Evolutionary conservation across 768 basidiomycete genomes (phyloP).

Genomic region (Hemileccinum impolitum): DNA sequence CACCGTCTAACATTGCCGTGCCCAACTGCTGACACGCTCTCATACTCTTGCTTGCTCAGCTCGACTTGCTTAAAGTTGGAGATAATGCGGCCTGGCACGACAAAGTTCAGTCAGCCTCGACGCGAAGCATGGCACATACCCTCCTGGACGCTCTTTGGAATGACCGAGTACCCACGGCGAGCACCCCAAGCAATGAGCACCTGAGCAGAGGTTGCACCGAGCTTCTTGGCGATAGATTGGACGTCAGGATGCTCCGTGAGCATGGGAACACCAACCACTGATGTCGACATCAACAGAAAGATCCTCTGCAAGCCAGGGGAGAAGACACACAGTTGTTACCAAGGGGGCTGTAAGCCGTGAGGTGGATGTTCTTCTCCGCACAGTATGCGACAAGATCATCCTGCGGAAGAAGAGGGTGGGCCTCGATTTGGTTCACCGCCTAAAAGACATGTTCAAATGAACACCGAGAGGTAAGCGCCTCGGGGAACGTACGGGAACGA

Average conservation of each 20-base stretch:
- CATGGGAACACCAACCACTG: conserved; percentile 59
- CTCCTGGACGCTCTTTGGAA: conserved; percentile 79
- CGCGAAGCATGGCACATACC: conserved; percentile 26
- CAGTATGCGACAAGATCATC: conserved; percentile 69
- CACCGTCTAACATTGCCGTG: conserved; percentile 35
- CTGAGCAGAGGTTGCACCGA: conserved; percentile 70
- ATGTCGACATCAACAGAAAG: neutral
- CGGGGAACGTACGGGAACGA: conserved; percentile 54
- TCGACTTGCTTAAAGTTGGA: conserved; percentile 78
- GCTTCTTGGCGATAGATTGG: conserved; percentile 56
- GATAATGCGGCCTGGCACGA: conserved; percentile 50
- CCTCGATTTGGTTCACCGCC: conserved; percentile 78
- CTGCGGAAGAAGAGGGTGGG: conserved; percentile 77
- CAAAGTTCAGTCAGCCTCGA: neutral
- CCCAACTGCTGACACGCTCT: conserved; percentile 43
- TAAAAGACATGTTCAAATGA: conserved; percentile 18
- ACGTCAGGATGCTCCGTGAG: conserved; percentile 67
- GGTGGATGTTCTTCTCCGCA: conserved; percentile 64
- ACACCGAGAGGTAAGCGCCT: neutral
- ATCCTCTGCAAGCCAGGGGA: neutral
- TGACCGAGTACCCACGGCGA: conserved; percentile 73
- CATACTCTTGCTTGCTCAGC: conserved; percentile 63
- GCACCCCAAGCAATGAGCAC: conserved; percentile 81
- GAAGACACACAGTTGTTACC: conserved; percentile 67
- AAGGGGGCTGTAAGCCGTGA: conserved; percentile 72